Evolutionary conservation across 2,329 filamentous ascomycete genomes (phyloP), one percentile per base, ranked within the genome.

Genomic region (Fusarium pseudocircinatum): DNA sequence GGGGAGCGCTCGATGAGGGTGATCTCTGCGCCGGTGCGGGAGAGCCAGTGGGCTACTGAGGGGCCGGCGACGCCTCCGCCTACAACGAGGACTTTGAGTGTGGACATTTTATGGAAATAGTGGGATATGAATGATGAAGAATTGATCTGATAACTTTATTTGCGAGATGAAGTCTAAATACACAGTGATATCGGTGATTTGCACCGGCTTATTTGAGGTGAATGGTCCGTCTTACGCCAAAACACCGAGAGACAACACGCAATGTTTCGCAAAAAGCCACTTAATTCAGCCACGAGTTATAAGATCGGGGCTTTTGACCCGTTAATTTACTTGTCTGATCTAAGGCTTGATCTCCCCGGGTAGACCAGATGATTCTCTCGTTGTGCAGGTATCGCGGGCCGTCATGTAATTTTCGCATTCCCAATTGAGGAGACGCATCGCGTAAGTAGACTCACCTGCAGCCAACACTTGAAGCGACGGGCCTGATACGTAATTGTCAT

Each of bases 61-160:
- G 73, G 72, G 9, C 72, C 73, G 4, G 72, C 72, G 43, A 75
- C 28, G 24, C 73, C 72, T 26, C 62, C 69, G 12, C 73, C 73
- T 2, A 73, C 69, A 3, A 75, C 58, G 20, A 75, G 72, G 2
- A 67, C 73, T 68, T 60, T 68, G 4, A 68, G 58, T 9, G 58
- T 24, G 47, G 44, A 18, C 53, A 69, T 69, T 15, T 34, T 60
- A 34, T 34, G 11, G 16, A 28, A 61, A 50, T 47, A 37, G 22
- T 30, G 1, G 39, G 28, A 2, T 44, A 22, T 22, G 42, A 20
- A 54, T 37, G 20, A 16, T 28, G 13, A 4, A 10, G 13, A 37
- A 53, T 37, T 53, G 49, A 53, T 37, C 32, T 37, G 49, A 53
- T 53, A 37, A 53, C 49, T 37, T 53, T 28, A 37, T 53, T 53